phyloP scores from a whole-genome alignment of 2,329 filamentous ascomycete species.

The Hymenoscyphus linearis region DNA sequence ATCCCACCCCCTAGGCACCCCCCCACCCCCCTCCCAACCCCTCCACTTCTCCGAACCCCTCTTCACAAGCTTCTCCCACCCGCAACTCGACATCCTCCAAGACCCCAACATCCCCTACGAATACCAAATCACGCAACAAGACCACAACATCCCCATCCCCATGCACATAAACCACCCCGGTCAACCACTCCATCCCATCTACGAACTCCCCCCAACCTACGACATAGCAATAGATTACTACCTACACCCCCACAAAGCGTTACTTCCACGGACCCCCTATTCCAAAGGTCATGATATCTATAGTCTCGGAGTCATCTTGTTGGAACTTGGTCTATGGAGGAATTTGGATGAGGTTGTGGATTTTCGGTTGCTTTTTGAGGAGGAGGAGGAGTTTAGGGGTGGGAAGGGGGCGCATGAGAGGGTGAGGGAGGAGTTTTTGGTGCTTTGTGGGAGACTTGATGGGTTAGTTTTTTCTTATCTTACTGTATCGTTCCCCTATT shows the following conservation, averaged over 20 bases:
- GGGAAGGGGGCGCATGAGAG: slow-evolving; percentile 23
- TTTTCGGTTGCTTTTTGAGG: slow-evolving; percentile 1
- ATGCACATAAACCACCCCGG: neutral
- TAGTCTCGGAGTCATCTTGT: slow-evolving; percentile 44
- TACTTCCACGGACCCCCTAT: slow-evolving; percentile 27
- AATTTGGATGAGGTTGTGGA: slow-evolving; percentile 31
- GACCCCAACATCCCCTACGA: slow-evolving; percentile 11
- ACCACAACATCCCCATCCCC: neutral
- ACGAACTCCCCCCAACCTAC: neutral
- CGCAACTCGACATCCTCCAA: slow-evolving; percentile 31
- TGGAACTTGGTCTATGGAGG: slow-evolving; percentile 48
- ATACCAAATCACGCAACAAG: slow-evolving; percentile 20
- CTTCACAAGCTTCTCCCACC: slow-evolving; percentile 37
- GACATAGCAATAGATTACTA: slow-evolving; percentile 26
- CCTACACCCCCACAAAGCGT: slow-evolving; percentile 25
- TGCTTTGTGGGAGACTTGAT: slow-evolving; percentile 22
- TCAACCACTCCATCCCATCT: neutral
- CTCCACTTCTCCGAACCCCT: slow-evolving; percentile 30
- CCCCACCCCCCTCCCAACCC: no score
- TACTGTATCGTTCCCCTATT: neutral
- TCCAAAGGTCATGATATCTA: slow-evolving; percentile 39
- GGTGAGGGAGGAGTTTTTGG: slow-evolving; percentile 20
- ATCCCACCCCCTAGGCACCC: slow-evolving; percentile 21
- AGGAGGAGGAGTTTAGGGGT: neutral
- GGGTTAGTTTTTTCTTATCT: slow-evolving; percentile 16